A percentile compares a stretch with the other conserved stretches of the same genome.
phyloP scores from a whole-genome alignment of 106 monocot species.

The Amphibolis antarctica region DNA sequence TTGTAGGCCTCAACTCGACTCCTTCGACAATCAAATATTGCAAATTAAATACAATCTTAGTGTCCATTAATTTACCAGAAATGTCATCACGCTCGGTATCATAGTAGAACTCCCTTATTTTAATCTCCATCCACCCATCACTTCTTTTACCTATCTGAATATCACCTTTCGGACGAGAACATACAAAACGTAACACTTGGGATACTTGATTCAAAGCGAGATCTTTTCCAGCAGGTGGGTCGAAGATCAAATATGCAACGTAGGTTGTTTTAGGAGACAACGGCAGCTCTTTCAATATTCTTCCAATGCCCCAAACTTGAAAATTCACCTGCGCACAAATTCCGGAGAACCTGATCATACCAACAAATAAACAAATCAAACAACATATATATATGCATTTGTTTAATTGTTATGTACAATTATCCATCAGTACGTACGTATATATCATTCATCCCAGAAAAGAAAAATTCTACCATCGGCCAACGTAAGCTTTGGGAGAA shows the following conservation, averaged over 20 bases:
- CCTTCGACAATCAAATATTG: conserved; percentile 16
- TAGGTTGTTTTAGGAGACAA: conserved; percentile 48
- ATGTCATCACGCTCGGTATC: conserved; percentile 1
- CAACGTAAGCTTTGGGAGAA: no score
- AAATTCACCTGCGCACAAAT: conserved; percentile 38
- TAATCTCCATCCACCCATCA: conserved; percentile 17
- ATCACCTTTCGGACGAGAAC: no score
- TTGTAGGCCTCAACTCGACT: conserved; percentile 15
- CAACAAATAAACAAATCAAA: no score
- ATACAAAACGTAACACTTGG: no score
- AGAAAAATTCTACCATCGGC: no score
- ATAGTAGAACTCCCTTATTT: neutral
- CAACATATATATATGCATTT: no score
- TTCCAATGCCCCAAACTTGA: conserved; percentile 53
- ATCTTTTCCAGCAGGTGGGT: neutral
- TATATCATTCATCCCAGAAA: no score
- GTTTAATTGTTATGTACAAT: no score
- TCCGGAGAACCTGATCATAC: conserved; percentile 63
- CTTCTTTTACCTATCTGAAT: no score
- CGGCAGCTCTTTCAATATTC: conserved; percentile 11
- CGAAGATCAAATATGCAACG: conserved; percentile 44
- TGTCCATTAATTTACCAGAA: conserved; percentile 2
- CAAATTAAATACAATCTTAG: neutral
- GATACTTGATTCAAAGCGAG: neutral
- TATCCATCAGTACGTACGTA: no score